These are phyloP conservation scores for Fusarium sp. DNA, from an alignment of 2,329 filamentous ascomycete genomes.

Conservation along the genomic window DNA sequence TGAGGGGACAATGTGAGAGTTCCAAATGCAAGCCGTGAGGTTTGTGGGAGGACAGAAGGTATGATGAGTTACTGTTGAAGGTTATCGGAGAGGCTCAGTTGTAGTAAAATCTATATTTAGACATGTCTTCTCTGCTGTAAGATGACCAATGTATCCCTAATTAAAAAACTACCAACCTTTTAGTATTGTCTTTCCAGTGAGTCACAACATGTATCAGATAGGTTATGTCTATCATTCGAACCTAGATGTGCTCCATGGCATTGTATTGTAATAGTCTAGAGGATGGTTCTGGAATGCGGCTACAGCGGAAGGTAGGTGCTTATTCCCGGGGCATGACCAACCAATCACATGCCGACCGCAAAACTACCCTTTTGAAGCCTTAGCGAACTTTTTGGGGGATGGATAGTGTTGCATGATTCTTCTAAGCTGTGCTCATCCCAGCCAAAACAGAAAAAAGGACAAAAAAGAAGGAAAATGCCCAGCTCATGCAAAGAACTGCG, in stretches of 20 bases:
- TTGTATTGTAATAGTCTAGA: no score
- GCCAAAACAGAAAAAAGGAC: slow-evolving; percentile 47
- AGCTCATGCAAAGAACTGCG: slow-evolving; percentile 97
- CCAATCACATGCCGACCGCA: slow-evolving; percentile 50
- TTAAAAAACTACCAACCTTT: no score
- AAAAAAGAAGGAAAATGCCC: slow-evolving; percentile 75
- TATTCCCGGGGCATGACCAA: slow-evolving; percentile 10
- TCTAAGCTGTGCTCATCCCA: slow-evolving; percentile 37
- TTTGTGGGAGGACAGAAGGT: slow-evolving; percentile 22
- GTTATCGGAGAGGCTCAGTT: neutral
- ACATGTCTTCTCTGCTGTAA: no score
- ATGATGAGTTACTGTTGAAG: neutral
- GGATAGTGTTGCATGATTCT: slow-evolving; percentile 34
- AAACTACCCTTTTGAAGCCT: slow-evolving; percentile 35
- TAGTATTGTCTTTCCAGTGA: no score
- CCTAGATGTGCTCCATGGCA: no score
- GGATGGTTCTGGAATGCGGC: no score
- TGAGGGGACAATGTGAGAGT: neutral
- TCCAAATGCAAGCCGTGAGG: slow-evolving; percentile 11
- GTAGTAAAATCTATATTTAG: no score
- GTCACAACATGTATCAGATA: no score
- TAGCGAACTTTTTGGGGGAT: slow-evolving; percentile 29
- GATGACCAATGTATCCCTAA: no score
- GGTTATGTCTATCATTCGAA: no score
- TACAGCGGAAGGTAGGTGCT: slow-evolving; percentile 4